Conservation (phyloP, 805 yeast species). For the Wilhelminamyces savonicus region DNA sequence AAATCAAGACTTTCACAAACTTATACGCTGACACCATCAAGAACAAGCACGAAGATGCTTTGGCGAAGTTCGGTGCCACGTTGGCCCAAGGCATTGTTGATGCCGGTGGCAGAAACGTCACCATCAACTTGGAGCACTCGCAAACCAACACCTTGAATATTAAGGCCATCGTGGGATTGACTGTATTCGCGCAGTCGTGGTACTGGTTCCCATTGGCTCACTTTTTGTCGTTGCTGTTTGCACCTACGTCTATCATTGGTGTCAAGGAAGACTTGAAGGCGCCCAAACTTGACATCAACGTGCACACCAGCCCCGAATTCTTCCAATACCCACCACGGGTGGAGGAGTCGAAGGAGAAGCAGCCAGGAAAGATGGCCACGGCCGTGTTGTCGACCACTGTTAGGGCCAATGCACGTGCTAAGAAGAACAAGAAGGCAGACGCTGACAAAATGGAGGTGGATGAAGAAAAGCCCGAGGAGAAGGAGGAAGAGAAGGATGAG, state of each 20-base stretch:
- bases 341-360: conserved; percentile 73
- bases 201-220: conserved; percentile 98
- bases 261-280: conserved; percentile 78
- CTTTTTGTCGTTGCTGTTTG: conserved; percentile 83
- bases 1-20: conserved; percentile 71
- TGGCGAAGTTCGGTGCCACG: conserved; percentile 97
- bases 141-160: conserved; percentile 88
- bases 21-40: conserved; percentile 68
- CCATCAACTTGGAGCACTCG: conserved; percentile 80
- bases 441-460: conserved; percentile 42
- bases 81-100: conserved; percentile 95
- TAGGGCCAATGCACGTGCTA: conserved; percentile 89
- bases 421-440: conserved; percentile 50
- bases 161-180: conserved; percentile 86
- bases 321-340: conserved; percentile 88
- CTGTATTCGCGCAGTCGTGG: conserved; percentile 92
- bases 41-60: conserved; percentile 90
- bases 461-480: conserved; percentile 9
- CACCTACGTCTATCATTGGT: conserved; percentile 88
- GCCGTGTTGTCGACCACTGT: conserved; percentile 94
- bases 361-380: conserved; percentile 82
- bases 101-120: conserved; percentile 98
- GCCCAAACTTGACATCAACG: conserved; percentile 75
- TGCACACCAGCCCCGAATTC: conserved; percentile 71
- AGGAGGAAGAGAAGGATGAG: conserved; percentile 7